These are phyloP conservation scores for Maudiozyma barnettii DNA, from an alignment of 805 yeast species.

Conservation along the genomic window DNA sequence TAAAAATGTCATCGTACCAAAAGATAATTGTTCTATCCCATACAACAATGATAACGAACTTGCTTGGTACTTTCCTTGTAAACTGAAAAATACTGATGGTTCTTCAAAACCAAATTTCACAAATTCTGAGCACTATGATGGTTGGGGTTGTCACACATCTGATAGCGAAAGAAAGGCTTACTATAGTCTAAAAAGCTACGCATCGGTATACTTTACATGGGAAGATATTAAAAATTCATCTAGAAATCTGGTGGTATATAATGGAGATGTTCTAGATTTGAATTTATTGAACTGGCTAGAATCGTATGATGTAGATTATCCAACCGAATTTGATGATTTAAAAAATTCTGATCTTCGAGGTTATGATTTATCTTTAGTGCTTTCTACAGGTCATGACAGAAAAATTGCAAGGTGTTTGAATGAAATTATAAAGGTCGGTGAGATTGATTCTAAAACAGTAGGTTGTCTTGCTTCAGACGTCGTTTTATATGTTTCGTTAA, in stretches of 20 bases:
- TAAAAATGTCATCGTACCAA: conserved; percentile 64
- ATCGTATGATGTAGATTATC: conserved; percentile 59
- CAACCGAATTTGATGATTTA: conserved; percentile 58
- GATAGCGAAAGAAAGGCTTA: conserved; percentile 57
- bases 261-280: conserved; percentile 82
- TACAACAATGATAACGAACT: conserved; percentile 45
- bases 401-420: conserved; percentile 70
- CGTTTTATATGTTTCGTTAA: conserved; percentile 71
- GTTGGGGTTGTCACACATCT: conserved; percentile 90
- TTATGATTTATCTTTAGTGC: conserved; percentile 67
- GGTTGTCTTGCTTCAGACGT: conserved; percentile 90
- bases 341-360: conserved; percentile 49
- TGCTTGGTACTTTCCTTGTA: conserved; percentile 98
- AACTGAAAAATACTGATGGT: conserved; percentile 59
- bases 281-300: conserved; percentile 68
- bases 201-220: conserved; percentile 86
- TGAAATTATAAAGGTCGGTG: conserved; percentile 84
- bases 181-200: conserved; percentile 48
- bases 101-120: conserved; percentile 58
- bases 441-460: conserved; percentile 76
- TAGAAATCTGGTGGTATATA: conserved; percentile 76
- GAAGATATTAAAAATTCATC: conserved; percentile 61
- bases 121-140: conserved; percentile 48
- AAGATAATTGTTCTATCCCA: conserved; percentile 63
- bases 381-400: conserved; percentile 56